Base-by-base conservation (phyloP, 2,329 filamentous ascomycete genomes). In the Penicillium nordicum region DNA sequence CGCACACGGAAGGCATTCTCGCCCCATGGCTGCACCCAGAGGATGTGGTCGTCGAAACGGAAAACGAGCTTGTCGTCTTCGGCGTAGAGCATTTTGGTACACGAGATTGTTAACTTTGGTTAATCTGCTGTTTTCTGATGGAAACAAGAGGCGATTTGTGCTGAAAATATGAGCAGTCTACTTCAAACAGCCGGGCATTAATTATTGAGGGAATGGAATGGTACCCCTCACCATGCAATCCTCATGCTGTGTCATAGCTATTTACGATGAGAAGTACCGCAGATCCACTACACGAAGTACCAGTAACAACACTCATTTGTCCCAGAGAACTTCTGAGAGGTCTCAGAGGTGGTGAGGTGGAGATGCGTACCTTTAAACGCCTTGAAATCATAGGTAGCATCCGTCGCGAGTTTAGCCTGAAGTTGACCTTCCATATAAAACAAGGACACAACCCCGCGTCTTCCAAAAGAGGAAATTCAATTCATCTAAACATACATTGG, bases 21-120 rank as follows among this genome's bases (percentile, higher is more conserved):
- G 27, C 73, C 72, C 74, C 72, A 76, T 44, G 72, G 68, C 53
- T 76, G 65, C 37, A 76, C 68, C 68, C 69, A 74, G 37, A 76
- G 67, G 27, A 67, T 58, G 42, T 76, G 72, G 51, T 72, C 72
- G 42, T 76, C 74, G 53, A 73, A 74, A 32, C 69, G 67, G 48
- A 69, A 76, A 46, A 73, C 45, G 12, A 75, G 67, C 37, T 67
- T 68, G 50, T 72, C 59, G 11, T 67, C 65, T 47, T 74, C 69
- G 68, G 67, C 58, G 42, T 65, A 71, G 18, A 74, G 63, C 72
- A 74, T 74, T 9, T 50, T 65, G 58, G 37, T 18, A 29, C 16
- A 21, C 9, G 7, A n/a, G 5, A 23, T 16, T 27, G 34, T 21
- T 32, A 10, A 10, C 1, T 9, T n/a, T 42, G 21, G 16, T 16